Base-by-base conservation (phyloP, 148 eudicot species). In the Amaranthus cruentus region DNA sequence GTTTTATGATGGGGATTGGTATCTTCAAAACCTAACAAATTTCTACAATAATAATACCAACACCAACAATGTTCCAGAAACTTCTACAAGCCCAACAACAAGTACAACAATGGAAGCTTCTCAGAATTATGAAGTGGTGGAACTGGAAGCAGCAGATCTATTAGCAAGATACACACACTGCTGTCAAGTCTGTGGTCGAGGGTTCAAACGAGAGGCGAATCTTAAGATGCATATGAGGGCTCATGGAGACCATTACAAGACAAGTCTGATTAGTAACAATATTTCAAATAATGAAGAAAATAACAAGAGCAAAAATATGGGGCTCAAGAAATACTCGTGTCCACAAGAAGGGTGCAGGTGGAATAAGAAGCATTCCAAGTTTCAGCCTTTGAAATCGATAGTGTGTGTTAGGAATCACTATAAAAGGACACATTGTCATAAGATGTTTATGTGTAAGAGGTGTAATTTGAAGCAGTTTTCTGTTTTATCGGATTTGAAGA, bases 201-300 rank as follows among this genome's bases (percentile, higher is more conserved):
- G 98, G 66, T 93, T 93, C 66, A 93, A 93, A 72, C 71, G 98
- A 15, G 96, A 93, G 60, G 96, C 98, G 3, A 93, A 93, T 73
- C 76, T 90, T 75, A 83, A 96, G 70, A 93, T 93, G 98, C 98
- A 93, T 81, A 93, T 93, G 98, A 80, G 93, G 58, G 93, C 96
- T 10, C 98, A 93, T 72, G 98, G 98, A 5, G 96, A 90, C 18
- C 88, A 87, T 80, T 93, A 90, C 80, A 93, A 90, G 83, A 84
- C 96, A 0, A 83, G 77, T 9, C 90, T 87, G 2, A 70, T 93
- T 4, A 83, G 72, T 59, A 88, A 88, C 60, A 60, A 28, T 55
- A 91, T 91, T 8, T 13, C 74, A 56, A 86, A 87, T 84, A 82
- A 84, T 0, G 62, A 50, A 0, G 79, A 15, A 4, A 62, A 55